Evolutionary conservation across 2,329 filamentous ascomycete genomes (phyloP).

Genomic region (Claviceps sp.): DNA sequence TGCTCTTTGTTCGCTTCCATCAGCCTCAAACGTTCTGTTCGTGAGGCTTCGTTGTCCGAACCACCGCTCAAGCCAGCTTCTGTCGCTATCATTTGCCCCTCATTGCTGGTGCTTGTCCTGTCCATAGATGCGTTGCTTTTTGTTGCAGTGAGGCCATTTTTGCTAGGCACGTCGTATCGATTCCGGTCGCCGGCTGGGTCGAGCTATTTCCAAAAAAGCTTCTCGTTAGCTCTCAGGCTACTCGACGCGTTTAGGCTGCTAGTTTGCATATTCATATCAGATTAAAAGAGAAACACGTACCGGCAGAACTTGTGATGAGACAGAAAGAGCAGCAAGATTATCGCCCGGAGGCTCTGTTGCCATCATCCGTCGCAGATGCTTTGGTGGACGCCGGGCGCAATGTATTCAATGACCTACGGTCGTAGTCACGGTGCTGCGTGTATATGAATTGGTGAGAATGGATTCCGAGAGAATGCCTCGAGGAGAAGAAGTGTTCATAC

Average conservation of each 20-base stretch:
- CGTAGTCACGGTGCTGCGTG: conserved; percentile 5
- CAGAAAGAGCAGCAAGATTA: conserved; percentile 40
- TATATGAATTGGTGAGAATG: not conserved
- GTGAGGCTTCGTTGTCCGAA: conserved; percentile 64
- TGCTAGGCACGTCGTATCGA: conserved; percentile 26
- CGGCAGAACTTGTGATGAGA: conserved; percentile 30
- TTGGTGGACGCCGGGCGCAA: conserved; percentile 16
- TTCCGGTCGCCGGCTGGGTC: conserved; percentile 32
- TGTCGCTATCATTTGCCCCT: conserved; percentile 46
- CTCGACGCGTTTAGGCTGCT: not conserved
- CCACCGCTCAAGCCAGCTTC: conserved; percentile 59
- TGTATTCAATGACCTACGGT: conserved; percentile 9
- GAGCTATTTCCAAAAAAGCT: conserved; percentile 7
- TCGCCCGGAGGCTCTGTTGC: conserved; percentile 46
- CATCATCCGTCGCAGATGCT: conserved; percentile 40
- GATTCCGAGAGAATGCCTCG: not conserved
- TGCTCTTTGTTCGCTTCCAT: conserved; percentile 47
- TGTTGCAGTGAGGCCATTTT: conserved; percentile 33
- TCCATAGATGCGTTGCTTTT: conserved; percentile 39
- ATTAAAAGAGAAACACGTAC: conserved; percentile 18
- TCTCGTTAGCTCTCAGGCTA: not conserved
- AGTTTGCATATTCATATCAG: not conserved
- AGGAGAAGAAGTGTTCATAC: not conserved
- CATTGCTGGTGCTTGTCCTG: conserved; percentile 43
- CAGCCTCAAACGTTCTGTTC: conserved; percentile 38